A percentile compares a stretch with the other conserved stretches of the same genome.
These are phyloP conservation scores for Acanthamoeba comandoni DNA, from an alignment of 208 protist species.

Conservation along the genomic window DNA sequence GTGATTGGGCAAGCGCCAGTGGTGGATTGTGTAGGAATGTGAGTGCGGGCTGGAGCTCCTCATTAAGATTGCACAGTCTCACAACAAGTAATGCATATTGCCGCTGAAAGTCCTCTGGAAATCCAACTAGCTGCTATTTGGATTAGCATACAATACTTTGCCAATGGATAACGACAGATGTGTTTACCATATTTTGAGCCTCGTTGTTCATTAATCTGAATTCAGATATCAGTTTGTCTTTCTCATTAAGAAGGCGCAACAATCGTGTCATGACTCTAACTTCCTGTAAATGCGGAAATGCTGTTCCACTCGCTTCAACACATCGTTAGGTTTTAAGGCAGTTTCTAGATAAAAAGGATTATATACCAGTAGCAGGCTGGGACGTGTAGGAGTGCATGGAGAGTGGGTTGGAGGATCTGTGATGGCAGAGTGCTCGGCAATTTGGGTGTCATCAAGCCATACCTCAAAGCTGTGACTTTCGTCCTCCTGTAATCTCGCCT, in stretches of 20 bases:
- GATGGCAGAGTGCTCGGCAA: conserved; percentile 18
- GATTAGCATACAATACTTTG: not conserved
- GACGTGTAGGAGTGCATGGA: not conserved
- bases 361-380: not conserved
- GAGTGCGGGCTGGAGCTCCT: conserved; percentile 15
- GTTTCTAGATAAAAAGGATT: not conserved
- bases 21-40: too few relatives aligned
- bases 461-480: too few relatives aligned
- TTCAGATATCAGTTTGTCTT: conserved; percentile 24
- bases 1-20: too few relatives aligned
- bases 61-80: conserved; percentile 1
- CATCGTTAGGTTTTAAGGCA: too few relatives aligned
- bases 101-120: conserved; percentile 29
- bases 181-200: not conserved
- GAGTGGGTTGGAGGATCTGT: conserved; percentile 9
- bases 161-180: not conserved
- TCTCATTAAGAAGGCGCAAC: conserved; percentile 27
- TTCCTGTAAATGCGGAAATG: not conserved
- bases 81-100: conserved; percentile 42
- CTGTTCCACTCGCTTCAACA: not conserved
- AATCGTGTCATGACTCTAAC: conserved; percentile 3
- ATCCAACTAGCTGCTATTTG: conserved; percentile 7
- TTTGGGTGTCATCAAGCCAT: conserved; percentile 5
- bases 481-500: conserved; percentile 19
- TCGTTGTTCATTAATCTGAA: conserved; percentile 3